Percentiles rank a stretch among this genome's conserved stretches.
These are phyloP conservation scores for Backusella parvicylindrica DNA, from an alignment of 192 early-diverging fungal species.

Conservation along the genomic window DNA sequence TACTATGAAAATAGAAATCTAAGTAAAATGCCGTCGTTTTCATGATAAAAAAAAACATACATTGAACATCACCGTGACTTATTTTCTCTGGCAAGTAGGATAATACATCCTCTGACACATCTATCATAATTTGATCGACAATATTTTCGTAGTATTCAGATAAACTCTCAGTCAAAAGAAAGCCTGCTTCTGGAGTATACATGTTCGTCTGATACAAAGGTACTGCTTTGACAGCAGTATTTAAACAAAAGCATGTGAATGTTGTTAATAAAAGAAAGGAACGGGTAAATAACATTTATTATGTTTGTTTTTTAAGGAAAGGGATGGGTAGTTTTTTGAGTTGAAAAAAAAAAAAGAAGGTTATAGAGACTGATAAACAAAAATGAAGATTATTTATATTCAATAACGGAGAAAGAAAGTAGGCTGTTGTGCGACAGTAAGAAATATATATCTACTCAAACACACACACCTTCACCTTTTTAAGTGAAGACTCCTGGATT, in stretches of 20 bases:
- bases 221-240: background rate
- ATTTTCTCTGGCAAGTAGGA: constrained; percentile 5
- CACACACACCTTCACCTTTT: background rate
- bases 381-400: constrained; percentile 10
- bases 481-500: background rate
- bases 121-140: constrained; percentile 22
- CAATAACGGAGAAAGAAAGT: constrained; percentile 7
- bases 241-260: background rate
- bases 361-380: constrained; percentile 18
- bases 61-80: background rate
- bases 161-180: constrained; percentile 16
- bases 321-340: constrained; percentile 2
- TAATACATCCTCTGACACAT: constrained; percentile 2
- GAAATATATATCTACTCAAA: background rate
- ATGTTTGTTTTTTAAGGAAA: background rate
- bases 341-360: constrained; percentile 9
- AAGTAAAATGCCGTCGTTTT: background rate
- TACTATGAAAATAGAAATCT: background rate
- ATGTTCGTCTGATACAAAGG: background rate
- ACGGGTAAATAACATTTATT: constrained; percentile 11
- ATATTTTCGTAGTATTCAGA: constrained; percentile 28
- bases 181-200: background rate
- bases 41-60: constrained; percentile 2
- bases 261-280: background rate
- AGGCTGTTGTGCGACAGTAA: background rate